These are phyloP conservation scores for Discostella stelligera DNA, from an alignment of 352 stramenopile species.

Conservation along the genomic window DNA sequence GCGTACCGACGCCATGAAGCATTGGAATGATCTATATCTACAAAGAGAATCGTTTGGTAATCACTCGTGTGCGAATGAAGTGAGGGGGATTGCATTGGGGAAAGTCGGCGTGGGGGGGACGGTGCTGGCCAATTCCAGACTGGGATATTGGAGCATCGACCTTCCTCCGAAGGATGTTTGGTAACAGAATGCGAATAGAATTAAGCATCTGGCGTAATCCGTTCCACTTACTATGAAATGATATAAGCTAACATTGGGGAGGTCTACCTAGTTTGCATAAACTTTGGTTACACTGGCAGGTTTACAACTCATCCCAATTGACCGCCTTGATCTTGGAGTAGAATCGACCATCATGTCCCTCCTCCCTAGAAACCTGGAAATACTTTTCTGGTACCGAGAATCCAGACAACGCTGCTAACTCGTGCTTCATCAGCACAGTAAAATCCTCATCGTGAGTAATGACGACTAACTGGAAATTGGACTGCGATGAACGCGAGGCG, in stretches of 20 bases:
- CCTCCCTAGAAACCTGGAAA: slow-evolving; percentile 83
- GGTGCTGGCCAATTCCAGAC: slow-evolving; percentile 25
- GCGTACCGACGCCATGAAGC: slow-evolving; percentile 29
- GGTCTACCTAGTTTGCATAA: too few relatives aligned
- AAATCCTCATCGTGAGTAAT: slow-evolving; percentile 99
- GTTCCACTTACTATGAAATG: not conserved
- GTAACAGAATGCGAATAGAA: not conserved
- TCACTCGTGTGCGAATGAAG: slow-evolving; percentile 1
- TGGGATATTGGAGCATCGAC: slow-evolving; percentile 25
- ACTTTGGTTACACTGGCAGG: too few relatives aligned
- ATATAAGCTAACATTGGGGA: not conserved
- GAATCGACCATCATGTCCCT: slow-evolving; percentile 74
- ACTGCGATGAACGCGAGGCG: slow-evolving; percentile 89
- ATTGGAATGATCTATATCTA: slow-evolving; percentile 19
- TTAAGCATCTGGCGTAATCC: not conserved
- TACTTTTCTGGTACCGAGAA: slow-evolving; percentile 84
- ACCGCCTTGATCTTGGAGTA: slow-evolving; percentile 82
- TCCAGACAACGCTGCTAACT: slow-evolving; percentile 79
- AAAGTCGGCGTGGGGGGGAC: slow-evolving; percentile 25
- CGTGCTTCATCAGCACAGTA: slow-evolving; percentile 84
- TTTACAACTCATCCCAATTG: slow-evolving; percentile 75
- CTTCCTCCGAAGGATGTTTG: not conserved
- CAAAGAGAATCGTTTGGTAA: not conserved
- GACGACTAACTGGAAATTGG: slow-evolving; percentile 99
- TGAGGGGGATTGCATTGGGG: slow-evolving; percentile 21